Percentiles rank a stretch among this genome's conserved stretches.
phyloP scores from a whole-genome alignment of 768 basidiomycete species.

The Russula virescens region DNA sequence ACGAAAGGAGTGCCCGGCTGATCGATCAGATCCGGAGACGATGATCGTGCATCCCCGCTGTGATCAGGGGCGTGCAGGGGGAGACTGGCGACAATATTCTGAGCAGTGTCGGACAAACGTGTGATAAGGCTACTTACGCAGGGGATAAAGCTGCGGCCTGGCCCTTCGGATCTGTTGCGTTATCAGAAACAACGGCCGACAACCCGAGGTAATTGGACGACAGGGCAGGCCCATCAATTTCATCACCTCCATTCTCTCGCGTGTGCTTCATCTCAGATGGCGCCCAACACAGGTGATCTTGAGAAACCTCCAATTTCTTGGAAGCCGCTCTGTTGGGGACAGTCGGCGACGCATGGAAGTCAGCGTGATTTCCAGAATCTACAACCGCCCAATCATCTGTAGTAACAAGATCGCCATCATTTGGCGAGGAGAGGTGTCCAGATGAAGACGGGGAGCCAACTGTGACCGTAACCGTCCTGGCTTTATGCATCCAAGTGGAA shows the following conservation, averaged over 20 bases:
- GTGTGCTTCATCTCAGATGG: not conserved
- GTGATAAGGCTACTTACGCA: not conserved
- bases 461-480: constrained; percentile 3
- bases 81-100: not conserved
- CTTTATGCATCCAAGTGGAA: constrained; percentile 2
- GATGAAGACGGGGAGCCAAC: constrained; percentile 12
- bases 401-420: not conserved
- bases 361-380: not conserved
- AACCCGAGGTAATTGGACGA: not conserved
- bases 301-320: not conserved
- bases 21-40: not conserved
- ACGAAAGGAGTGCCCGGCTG: constrained; percentile 18
- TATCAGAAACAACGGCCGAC: constrained; percentile 3
- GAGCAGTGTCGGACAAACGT: not conserved
- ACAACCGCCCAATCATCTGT: constrained; percentile 15
- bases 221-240: not conserved
- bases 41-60: not conserved
- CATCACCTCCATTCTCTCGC: not conserved
- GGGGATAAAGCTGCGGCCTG: not conserved
- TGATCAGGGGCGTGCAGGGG: not conserved
- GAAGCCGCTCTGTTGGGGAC: not conserved
- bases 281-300: not conserved
- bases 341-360: not conserved
- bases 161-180: not conserved
- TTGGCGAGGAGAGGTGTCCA: not conserved